A percentile compares a stretch with the other conserved stretches of the same genome.
phyloP scores from a whole-genome alignment of 2,329 filamentous ascomycete species.

The Magnaporthiopsis rhizophila region DNA sequence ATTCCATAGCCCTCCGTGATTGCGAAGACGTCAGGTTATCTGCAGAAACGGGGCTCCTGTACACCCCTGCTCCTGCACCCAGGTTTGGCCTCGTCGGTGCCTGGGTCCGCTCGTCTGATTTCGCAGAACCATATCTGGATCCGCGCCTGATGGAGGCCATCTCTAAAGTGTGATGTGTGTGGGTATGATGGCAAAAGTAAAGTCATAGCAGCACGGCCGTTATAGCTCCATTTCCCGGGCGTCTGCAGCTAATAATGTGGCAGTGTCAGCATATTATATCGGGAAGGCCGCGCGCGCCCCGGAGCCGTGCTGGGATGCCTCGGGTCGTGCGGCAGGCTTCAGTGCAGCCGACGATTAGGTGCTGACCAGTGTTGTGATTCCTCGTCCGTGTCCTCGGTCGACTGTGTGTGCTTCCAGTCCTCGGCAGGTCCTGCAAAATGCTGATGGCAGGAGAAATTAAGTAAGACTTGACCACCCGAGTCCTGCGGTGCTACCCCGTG shows the following conservation, averaged over 20 bases:
- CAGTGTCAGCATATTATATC: background rate
- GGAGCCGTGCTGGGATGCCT: background rate
- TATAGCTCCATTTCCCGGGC: background rate
- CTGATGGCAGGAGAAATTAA: background rate
- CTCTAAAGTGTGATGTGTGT: constrained; percentile 1
- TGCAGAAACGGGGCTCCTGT: constrained; percentile 20
- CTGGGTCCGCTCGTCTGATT: constrained; percentile 14
- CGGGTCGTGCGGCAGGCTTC: background rate
- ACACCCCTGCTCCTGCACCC: constrained; percentile 20
- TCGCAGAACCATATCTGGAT: background rate
- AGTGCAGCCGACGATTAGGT: constrained; percentile 2
- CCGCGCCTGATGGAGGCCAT: constrained; percentile 2
- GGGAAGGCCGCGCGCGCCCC: background rate
- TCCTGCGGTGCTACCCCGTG: background rate
- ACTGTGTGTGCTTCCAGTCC: background rate
- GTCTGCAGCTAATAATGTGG: background rate
- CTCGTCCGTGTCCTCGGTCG: background rate
- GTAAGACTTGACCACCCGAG: background rate
- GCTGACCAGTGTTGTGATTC: constrained; percentile 1
- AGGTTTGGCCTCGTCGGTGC: constrained; percentile 14
- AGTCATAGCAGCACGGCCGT: constrained; percentile 1
- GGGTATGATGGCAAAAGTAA: background rate
- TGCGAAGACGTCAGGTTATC: constrained; percentile 15
- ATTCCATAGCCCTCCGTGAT: constrained; percentile 8
- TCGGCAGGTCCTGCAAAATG: background rate